These are phyloP conservation scores for Crotalaria pallida DNA, from an alignment of 306 rosid genomes.

Conservation along the genomic window DNA sequence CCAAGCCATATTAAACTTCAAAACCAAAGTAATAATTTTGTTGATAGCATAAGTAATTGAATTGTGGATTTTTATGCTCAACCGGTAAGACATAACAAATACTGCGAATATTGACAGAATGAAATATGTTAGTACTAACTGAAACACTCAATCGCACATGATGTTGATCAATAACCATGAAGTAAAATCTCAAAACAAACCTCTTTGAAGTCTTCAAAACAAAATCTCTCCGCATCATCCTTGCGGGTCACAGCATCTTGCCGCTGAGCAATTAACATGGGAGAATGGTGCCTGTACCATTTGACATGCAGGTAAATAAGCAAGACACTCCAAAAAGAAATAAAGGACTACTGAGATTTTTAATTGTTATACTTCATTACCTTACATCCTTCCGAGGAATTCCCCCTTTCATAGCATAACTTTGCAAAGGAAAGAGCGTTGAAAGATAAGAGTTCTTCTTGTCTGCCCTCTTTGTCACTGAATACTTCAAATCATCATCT, in stretches of 20 bases:
- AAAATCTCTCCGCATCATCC: constrained; percentile 59
- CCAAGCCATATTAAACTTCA: background rate
- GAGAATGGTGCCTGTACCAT: constrained; percentile 66
- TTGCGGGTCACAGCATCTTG: constrained; percentile 91
- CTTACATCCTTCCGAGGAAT: constrained; percentile 60
- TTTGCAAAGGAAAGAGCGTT: constrained; percentile 63
- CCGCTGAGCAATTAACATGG: constrained; percentile 84
- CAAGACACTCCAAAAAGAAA: constrained; percentile 17
- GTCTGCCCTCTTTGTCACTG: constrained; percentile 33
- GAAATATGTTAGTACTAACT: background rate
- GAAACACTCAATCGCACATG: background rate
- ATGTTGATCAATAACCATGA: constrained; percentile 7
- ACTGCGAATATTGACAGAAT: background rate
- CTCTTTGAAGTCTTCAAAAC: constrained; percentile 69
- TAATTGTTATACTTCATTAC: constrained; percentile 36
- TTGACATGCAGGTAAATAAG: constrained; percentile 15
- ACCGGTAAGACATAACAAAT: background rate
- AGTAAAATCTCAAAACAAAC: constrained; percentile 32
- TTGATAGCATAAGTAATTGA: background rate
- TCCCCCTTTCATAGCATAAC: constrained; percentile 83
- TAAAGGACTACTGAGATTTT: background rate
- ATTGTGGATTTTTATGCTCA: background rate
- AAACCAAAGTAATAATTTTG: background rate
- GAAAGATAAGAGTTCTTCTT: constrained; percentile 45
- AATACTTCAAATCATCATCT: constrained; percentile 39